Evolutionary conservation across 768 basidiomycete species (phyloP).

Genomic region (Termitomyces heimii): DNA sequence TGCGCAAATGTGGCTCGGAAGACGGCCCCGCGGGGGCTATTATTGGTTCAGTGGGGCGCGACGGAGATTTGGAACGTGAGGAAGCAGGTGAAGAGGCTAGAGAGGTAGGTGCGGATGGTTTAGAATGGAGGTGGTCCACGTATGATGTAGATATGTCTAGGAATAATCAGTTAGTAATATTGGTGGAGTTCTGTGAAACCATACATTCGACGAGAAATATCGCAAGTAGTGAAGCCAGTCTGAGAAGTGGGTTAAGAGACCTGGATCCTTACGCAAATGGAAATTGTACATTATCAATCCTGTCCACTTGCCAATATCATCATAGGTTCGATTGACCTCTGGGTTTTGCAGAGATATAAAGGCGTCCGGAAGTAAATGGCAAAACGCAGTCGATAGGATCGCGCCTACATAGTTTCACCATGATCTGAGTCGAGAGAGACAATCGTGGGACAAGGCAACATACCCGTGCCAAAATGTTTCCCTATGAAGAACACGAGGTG

Average conservation of each 20-base stretch:
- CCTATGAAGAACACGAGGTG: conserved; percentile 74
- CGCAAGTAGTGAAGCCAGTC: conserved; percentile 54
- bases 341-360: conserved; percentile 53
- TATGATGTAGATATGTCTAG: conserved; percentile 71
- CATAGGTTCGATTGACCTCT: conserved; percentile 38
- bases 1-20: neutral
- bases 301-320: conserved; percentile 47
- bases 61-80: conserved; percentile 17
- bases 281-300: conserved; percentile 70
- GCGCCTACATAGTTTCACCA: conserved; percentile 42
- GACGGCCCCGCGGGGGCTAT: neutral
- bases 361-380: conserved; percentile 74
- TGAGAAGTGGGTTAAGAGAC: conserved; percentile 18
- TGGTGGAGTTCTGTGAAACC: conserved; percentile 19
- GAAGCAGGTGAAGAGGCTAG: conserved; percentile 20
- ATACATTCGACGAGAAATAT: conserved; percentile 82
- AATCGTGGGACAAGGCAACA: neutral
- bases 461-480: conserved; percentile 81
- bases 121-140: conserved; percentile 64
- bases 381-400: conserved; percentile 78
- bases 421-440: neutral
- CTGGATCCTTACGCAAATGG: neutral
- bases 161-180: neutral
- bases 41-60: neutral
- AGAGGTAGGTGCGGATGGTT: conserved; percentile 46